phyloP scores from a whole-genome alignment of 106 monocot species.

The Triglochin maritima region DNA sequence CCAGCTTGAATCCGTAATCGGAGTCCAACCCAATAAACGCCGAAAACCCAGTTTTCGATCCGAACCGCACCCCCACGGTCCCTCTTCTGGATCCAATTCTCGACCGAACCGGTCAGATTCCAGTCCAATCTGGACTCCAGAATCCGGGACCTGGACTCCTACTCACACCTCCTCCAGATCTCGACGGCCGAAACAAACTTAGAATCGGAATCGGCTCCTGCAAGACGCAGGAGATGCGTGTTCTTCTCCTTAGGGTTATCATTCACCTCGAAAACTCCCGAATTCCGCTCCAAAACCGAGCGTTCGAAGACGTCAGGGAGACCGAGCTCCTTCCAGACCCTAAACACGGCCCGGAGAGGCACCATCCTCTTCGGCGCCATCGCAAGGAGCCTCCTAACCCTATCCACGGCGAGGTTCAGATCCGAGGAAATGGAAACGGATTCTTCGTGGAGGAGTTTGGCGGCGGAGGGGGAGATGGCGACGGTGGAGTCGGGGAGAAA shows the following conservation, averaged over 20 bases:
- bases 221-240: conserved; percentile 52
- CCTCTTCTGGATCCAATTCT: too few relatives aligned
- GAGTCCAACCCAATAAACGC: conserved; percentile 7
- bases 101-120: too few relatives aligned
- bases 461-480: conserved; percentile 37
- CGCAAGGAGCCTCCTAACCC: conserved; percentile 31
- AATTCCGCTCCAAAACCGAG: conserved; percentile 36
- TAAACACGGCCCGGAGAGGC: conserved; percentile 61
- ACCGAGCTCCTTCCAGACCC: conserved; percentile 56
- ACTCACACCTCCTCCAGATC: conserved; percentile 14
- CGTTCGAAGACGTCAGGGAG: conserved; percentile 86
- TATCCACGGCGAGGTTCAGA: conserved; percentile 4
- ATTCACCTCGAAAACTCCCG: conserved; percentile 37
- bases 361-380: conserved; percentile 32
- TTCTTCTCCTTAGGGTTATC: conserved; percentile 52
- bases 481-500: conserved; percentile 26
- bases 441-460: conserved; percentile 24
- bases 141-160: conserved; percentile 17
- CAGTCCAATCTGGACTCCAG: too few relatives aligned
- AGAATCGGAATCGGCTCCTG: not conserved
- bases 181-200: conserved; percentile 26
- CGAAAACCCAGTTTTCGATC: too few relatives aligned
- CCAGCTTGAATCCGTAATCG: conserved; percentile 50
- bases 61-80: too few relatives aligned
- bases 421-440: conserved; percentile 2